Evolutionary conservation across 2,329 filamentous ascomycete genomes (phyloP).

Genomic region (Paecilomyces sp.): DNA sequence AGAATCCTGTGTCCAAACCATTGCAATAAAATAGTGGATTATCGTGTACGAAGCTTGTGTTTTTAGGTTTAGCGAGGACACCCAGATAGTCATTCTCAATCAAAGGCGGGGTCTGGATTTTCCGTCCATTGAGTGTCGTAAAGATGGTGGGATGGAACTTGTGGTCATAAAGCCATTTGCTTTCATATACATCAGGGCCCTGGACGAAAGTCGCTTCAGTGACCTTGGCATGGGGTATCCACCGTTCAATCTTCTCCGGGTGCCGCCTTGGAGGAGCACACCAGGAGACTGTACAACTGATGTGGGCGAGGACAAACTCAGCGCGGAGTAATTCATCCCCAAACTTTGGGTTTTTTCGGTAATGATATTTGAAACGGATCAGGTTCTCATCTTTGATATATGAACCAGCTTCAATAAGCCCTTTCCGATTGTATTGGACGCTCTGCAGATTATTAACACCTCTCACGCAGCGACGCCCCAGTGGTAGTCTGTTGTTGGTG

Average conservation of each 20-base stretch:
- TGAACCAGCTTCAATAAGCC: conserved; percentile 47
- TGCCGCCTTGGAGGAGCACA: conserved; percentile 45
- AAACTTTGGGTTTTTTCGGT: conserved; percentile 47
- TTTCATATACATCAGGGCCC: conserved; percentile 46
- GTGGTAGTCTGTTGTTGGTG: conserved; percentile 30
- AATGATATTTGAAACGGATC: conserved; percentile 48
- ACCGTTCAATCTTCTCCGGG: conserved; percentile 45
- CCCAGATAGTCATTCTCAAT: conserved; percentile 42
- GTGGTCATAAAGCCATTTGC: conserved; percentile 43
- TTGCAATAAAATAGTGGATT: conserved; percentile 47
- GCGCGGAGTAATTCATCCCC: conserved; percentile 51
- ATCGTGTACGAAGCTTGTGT: conserved; percentile 41
- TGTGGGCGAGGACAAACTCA: conserved; percentile 48
- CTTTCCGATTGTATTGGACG: conserved; percentile 47
- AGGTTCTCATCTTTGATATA: conserved; percentile 47
- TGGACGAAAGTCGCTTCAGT: conserved; percentile 50
- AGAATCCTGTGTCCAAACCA: conserved; percentile 23
- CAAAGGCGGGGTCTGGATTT: conserved; percentile 48
- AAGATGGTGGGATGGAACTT: conserved; percentile 43
- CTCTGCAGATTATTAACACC: conserved; percentile 41
- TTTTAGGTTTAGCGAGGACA: conserved; percentile 37
- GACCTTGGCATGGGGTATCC: conserved; percentile 50
- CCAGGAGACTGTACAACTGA: conserved; percentile 50
- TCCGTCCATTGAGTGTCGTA: conserved; percentile 44
- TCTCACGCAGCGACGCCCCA: conserved; percentile 40